A percentile compares a stretch with the other conserved stretches of the same genome.
These are phyloP conservation scores for Umbilicaria muhlenbergii DNA, from an alignment of 495 filamentous ascomycete genomes.

Conservation along the genomic window DNA sequence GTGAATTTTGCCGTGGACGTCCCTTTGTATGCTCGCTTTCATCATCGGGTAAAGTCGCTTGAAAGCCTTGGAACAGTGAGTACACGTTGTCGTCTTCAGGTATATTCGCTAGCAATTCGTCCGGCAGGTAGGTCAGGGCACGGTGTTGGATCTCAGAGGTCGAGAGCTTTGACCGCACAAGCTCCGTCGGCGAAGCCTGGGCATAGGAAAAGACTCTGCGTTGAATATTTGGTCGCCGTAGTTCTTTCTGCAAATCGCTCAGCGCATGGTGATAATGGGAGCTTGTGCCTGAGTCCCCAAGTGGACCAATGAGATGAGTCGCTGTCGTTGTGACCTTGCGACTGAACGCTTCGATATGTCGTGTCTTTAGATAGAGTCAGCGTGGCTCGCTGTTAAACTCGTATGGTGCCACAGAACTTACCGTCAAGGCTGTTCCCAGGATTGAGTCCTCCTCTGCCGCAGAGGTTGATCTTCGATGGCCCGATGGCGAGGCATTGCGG, in stretches of 20 bases:
- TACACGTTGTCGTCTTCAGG: constrained; percentile 74
- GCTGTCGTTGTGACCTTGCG: constrained; percentile 92
- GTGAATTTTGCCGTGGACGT: constrained; percentile 53
- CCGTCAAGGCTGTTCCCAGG: constrained; percentile 36
- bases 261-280: constrained; percentile 72
- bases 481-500: constrained; percentile 10
- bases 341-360: constrained; percentile 82
- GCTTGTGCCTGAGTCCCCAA: constrained; percentile 41
- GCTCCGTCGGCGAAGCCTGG: constrained; percentile 74
- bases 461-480: constrained; percentile 8
- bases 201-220: constrained; percentile 79
- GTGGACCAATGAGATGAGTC: constrained; percentile 65
- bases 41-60: constrained; percentile 72
- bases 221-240: constrained; percentile 69
- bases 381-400: neutral
- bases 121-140: constrained; percentile 74
- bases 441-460: constrained; percentile 28
- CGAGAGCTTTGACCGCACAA: constrained; percentile 84
- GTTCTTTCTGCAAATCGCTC: constrained; percentile 74
- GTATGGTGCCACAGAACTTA: constrained; percentile 10
- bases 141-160: constrained; percentile 88
- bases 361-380: constrained; percentile 37
- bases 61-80: constrained; percentile 92
- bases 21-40: constrained; percentile 41
- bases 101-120: constrained; percentile 76